Base-by-base conservation (phyloP, 1,139 yeast species). In the Suhomyces bribrorum region DNA sequence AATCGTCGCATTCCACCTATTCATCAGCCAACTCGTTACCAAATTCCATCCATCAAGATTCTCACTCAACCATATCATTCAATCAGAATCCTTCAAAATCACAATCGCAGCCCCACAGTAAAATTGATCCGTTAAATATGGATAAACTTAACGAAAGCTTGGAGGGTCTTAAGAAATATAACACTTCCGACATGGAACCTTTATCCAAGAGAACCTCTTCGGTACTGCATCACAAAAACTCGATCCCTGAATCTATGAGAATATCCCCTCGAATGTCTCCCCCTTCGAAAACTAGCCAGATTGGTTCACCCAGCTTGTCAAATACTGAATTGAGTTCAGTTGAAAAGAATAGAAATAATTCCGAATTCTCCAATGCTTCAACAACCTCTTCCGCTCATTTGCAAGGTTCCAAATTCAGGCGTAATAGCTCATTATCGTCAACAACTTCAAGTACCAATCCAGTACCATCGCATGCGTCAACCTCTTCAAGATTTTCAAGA, bases 351-450 rank as follows among this genome's bases (percentile, higher is more conserved):
- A 36, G 44, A 9, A 40, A 35, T 20, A 34, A 40, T 17, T 40
- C 47, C 5, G 36, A 40, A 5, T 26, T 37, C 5, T 43, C 48
- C n/a, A 20, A 36, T 7, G 20, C 39, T 8, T 40, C 49, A 7
- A 12, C 40, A 9, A n/a, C 41, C 11, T 14, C 42, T 4, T 22
- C 39, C 3, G 24, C 29, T 7, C 31, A 31, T 12, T 30, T 45
- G 14, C 27, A 33, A 5, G 20, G 25, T 9, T 25, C 41, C 4
- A 35, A 46, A 25, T 39, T 36, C 17, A 37, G 52, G 28, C 41
- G 56, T 22, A 48, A 48, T 18, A 43, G 50, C 20, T 48, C 52
- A 5, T 34, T 46, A 9, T 33, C 45, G 5, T 47, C 53, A 5
- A 32, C 40, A 23, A 32, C 32, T 13, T 38, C 49, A 5, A 26